phyloP scores from a whole-genome alignment of 352 stramenopile species.

The Lagenidium giganteum region DNA sequence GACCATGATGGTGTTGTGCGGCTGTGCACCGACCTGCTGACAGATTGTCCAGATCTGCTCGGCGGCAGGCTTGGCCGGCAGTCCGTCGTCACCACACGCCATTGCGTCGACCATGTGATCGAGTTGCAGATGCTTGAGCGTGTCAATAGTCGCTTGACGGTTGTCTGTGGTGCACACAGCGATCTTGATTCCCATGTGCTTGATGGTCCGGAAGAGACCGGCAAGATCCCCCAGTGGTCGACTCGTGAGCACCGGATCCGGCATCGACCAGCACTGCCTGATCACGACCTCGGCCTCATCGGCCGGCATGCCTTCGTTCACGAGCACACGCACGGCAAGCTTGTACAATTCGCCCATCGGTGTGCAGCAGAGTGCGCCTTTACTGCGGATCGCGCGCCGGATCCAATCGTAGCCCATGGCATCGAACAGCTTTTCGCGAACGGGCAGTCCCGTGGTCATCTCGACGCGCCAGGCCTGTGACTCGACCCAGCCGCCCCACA shows the following conservation, averaged over 20 bases:
- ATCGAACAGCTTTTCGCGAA: slow-evolving; percentile 82
- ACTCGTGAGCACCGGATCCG: slow-evolving; percentile 67
- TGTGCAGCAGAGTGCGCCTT: slow-evolving; percentile 78
- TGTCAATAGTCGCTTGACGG: slow-evolving; percentile 69
- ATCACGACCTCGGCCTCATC: slow-evolving; percentile 62
- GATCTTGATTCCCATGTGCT: slow-evolving; percentile 86
- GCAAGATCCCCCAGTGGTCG: slow-evolving; percentile 66
- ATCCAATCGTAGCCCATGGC: slow-evolving; percentile 88
- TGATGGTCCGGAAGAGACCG: slow-evolving; percentile 78
- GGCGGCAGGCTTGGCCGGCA: slow-evolving; percentile 73
- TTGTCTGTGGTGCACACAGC: slow-evolving; percentile 86
- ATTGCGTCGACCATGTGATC: slow-evolving; percentile 74
- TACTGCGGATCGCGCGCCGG: slow-evolving; percentile 72
- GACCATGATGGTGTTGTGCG: slow-evolving; percentile 87
- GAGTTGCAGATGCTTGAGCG: slow-evolving; percentile 67
- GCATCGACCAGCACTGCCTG: slow-evolving; percentile 79
- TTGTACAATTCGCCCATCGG: slow-evolving; percentile 85
- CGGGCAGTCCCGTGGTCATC: slow-evolving; percentile 70
- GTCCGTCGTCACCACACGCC: slow-evolving; percentile 74
- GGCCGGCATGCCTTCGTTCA: slow-evolving; percentile 64
- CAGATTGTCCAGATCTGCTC: slow-evolving; percentile 87
- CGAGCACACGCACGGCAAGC: slow-evolving; percentile 66
- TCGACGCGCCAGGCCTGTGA: slow-evolving; percentile 82
- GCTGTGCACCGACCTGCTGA: slow-evolving; percentile 63
- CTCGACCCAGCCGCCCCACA: slow-evolving; percentile 86